Base-by-base conservation (phyloP, 129 eudicot species). In the Chrysanthemum lavandulifolium region DNA sequence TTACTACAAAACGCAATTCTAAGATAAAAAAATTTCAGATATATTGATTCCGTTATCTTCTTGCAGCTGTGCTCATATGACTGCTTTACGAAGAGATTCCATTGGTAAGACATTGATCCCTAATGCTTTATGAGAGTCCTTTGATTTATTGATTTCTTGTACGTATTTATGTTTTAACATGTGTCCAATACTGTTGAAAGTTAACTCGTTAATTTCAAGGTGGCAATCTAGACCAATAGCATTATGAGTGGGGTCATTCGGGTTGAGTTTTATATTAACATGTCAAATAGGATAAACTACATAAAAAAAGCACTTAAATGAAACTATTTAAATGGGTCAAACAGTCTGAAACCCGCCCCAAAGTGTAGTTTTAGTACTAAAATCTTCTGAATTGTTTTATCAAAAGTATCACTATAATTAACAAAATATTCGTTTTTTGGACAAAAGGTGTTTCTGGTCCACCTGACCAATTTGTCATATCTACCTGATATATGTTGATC, bases 21-120 rank as follows among this genome's bases (percentile, higher is more conserved):
- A 56, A 23, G 9, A 48, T 12, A 59, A 50, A 15, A 60, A 8
- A 29, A 1, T 10, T 27, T 21, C 66, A 36, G 13, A 6, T 52
- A 49, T 65, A 25, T 27, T n/a, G 29, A 49, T 60, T 77, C 25
- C 15, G 55, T 57, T 33, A 65, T 73, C 27, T 43, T 68, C 68
- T 76, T 77, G 91, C 93, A 94, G 98, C 76, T 94, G 98, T 77
- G 97, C 96, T 75, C 96, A 94, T 80, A 79, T 94, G 80, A 90
- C 93, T 52, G 96, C 90, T 51, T 55, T 94, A 71, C 96, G 96
- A 7, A 82, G 98, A 77, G 98, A 94, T 75, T 94, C 97, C 75
- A 94, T 94, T 14, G 98, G 98, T 94, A 83, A 82, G 82, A 36
- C 68, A 16, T 62, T 18, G 9, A 29, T 15, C 43, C n/a, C 29